Conservation (phyloP, 2,329 filamentous ascomycete genomes). For the Stagonosporopsis vannaccii region DNA sequence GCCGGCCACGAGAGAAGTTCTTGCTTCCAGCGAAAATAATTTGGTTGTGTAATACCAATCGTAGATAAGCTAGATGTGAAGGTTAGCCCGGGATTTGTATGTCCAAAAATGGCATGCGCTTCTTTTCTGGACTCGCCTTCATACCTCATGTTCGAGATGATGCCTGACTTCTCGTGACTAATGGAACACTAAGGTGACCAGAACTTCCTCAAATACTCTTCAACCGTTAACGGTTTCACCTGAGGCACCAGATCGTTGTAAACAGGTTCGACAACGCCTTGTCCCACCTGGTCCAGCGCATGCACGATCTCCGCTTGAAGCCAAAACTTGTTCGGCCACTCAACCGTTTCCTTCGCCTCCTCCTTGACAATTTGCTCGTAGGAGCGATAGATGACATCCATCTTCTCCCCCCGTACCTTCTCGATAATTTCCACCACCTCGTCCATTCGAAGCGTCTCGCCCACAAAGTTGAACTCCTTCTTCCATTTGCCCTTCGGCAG, state of each 20-base stretch:
- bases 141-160: background rate
- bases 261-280: conserved; percentile 18
- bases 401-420: conserved; percentile 26
- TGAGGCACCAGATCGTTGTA: conserved; percentile 19
- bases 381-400: conserved; percentile 25
- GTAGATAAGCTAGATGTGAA: too few relatives aligned
- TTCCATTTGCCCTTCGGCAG: conserved; percentile 35
- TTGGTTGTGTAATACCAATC: too few relatives aligned
- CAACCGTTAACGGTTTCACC: conserved; percentile 17
- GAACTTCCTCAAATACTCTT: conserved; percentile 23
- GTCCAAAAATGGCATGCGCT: too few relatives aligned
- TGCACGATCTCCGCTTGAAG: conserved; percentile 17
- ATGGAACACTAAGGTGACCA: conserved; percentile 3
- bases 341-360: conserved; percentile 12
- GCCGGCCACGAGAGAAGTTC: too few relatives aligned
- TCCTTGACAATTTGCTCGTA: conserved; percentile 24
- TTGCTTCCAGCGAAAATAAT: too few relatives aligned
- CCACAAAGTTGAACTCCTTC: conserved; percentile 44
- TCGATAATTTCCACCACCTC: conserved; percentile 35
- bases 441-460: conserved; percentile 37
- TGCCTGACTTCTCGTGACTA: background rate
- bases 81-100: too few relatives aligned
- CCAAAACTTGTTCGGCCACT: conserved; percentile 22
- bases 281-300: conserved; percentile 17
- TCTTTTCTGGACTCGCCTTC: too few relatives aligned